Evolutionary conservation across 495 filamentous ascomycete genomes (phyloP).

Genomic region (Amorphotheca resinae): DNA sequence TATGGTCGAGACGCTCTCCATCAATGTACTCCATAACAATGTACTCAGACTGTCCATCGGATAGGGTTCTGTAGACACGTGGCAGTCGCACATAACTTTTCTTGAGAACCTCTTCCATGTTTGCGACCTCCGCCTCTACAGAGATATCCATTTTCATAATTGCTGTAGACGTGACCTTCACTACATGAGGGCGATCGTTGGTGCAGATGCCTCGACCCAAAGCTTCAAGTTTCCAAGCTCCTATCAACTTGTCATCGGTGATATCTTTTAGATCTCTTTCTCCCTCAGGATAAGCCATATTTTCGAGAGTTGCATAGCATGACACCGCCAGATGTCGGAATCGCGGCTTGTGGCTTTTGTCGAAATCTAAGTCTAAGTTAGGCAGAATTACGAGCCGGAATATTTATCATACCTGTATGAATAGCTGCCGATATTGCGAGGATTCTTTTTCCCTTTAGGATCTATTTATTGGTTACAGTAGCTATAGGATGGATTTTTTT

Average conservation of each 20-base stretch:
- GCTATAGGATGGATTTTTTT: too few relatives aligned
- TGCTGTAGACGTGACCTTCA: slow-evolving; percentile 1
- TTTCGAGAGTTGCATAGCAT: too few relatives aligned
- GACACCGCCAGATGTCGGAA: too few relatives aligned
- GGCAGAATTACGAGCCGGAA: too few relatives aligned
- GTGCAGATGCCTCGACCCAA: neutral
- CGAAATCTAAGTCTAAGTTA: too few relatives aligned
- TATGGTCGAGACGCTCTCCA: too few relatives aligned
- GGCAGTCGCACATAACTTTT: neutral
- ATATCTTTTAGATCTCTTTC: neutral
- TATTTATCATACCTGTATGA: too few relatives aligned
- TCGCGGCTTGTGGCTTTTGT: too few relatives aligned
- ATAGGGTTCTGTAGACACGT: slow-evolving; percentile 1
- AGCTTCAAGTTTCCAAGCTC: neutral
- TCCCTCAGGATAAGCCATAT: too few relatives aligned
- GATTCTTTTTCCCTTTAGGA: too few relatives aligned
- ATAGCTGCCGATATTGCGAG: too few relatives aligned
- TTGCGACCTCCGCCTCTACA: slow-evolving; percentile 1
- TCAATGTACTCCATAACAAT: slow-evolving; percentile 1
- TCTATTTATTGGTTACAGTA: too few relatives aligned
- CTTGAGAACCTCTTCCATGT: neutral
- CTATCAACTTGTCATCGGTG: neutral
- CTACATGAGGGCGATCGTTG: neutral
- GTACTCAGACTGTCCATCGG: neutral
- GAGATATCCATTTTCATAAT: slow-evolving; percentile 3